A percentile compares a stretch with the other conserved stretches of the same genome.
Conservation (phyloP, 2,329 filamentous ascomycete genomes). For the Raffaelea deltoideospora region DNA sequence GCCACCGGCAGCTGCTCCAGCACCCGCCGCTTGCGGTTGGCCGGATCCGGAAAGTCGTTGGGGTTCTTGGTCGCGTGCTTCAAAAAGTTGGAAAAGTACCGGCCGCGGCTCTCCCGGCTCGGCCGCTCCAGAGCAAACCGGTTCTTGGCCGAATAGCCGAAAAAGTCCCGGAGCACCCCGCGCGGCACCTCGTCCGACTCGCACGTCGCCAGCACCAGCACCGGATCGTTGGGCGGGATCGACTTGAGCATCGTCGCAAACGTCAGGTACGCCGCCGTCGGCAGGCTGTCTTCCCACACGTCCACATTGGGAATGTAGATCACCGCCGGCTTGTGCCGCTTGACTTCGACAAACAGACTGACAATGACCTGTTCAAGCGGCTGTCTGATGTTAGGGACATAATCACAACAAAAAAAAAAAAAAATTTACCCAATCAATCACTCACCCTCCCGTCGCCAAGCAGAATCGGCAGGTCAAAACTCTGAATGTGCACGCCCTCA, state of each 20-base stretch:
- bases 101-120: constrained; percentile 45
- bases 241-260: constrained; percentile 71
- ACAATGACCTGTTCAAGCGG: constrained; percentile 80
- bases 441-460: constrained; percentile 66
- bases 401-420: not conserved
- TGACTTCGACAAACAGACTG: constrained; percentile 79
- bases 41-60: constrained; percentile 71
- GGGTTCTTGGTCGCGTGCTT: constrained; percentile 71
- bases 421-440: constrained; percentile 32
- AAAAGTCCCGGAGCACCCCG: constrained; percentile 59
- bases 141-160: constrained; percentile 73
- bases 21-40: constrained; percentile 72
- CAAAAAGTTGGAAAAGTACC: constrained; percentile 66
- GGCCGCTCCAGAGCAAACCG: constrained; percentile 56
- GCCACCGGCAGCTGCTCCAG: constrained; percentile 65
- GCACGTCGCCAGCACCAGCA: constrained; percentile 74
- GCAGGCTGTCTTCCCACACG: constrained; percentile 58
- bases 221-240: constrained; percentile 77
- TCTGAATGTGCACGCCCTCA: constrained; percentile 87
- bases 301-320: constrained; percentile 89
- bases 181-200: constrained; percentile 51
- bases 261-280: constrained; percentile 56
- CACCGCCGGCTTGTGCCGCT: constrained; percentile 86
- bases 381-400: constrained; percentile 14
- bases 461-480: constrained; percentile 79